phyloP scores from a whole-genome alignment of 2,329 filamentous ascomycete genomes.

The Grosmannia huntii region DNA sequence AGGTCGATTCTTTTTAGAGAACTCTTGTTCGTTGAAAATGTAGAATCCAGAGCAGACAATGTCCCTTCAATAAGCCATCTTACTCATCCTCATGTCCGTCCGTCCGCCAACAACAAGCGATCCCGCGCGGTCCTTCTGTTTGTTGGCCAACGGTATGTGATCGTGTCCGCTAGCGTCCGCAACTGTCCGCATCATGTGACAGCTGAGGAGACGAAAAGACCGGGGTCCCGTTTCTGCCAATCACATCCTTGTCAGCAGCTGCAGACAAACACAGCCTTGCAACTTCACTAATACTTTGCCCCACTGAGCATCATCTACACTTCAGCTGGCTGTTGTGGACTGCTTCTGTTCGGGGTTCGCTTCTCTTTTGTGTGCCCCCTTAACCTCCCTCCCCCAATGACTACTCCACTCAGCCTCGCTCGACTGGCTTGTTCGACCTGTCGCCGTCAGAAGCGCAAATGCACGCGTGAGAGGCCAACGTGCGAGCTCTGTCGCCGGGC shows the following conservation, averaged over 20 bases:
- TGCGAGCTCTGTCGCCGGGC: slow-evolving; percentile 8
- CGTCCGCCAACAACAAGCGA: too few relatives aligned
- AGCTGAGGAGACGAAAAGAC: too few relatives aligned
- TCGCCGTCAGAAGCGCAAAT: slow-evolving; percentile 7
- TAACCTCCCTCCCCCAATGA: neutral
- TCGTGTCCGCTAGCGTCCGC: neutral
- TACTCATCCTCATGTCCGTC: too few relatives aligned
- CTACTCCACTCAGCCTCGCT: neutral
- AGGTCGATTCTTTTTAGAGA: too few relatives aligned
- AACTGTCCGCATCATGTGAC: neutral
- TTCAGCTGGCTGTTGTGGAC: neutral
- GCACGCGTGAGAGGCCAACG: slow-evolving; percentile 5
- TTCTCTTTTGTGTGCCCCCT: too few relatives aligned
- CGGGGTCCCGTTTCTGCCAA: neutral
- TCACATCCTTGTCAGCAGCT: neutral
- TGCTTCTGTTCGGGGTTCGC: neutral
- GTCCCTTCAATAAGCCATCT: neutral
- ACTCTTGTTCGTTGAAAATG: neutral
- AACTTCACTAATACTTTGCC: neutral
- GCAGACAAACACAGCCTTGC: neutral
- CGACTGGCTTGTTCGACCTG: slow-evolving; percentile 9
- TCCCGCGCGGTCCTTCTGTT: too few relatives aligned
- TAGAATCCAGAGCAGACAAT: neutral
- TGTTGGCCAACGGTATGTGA: neutral
- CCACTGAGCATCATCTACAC: neutral